Evolutionary conservation across 805 yeast genomes (phyloP).

Genomic region (Candida corydali): DNA sequence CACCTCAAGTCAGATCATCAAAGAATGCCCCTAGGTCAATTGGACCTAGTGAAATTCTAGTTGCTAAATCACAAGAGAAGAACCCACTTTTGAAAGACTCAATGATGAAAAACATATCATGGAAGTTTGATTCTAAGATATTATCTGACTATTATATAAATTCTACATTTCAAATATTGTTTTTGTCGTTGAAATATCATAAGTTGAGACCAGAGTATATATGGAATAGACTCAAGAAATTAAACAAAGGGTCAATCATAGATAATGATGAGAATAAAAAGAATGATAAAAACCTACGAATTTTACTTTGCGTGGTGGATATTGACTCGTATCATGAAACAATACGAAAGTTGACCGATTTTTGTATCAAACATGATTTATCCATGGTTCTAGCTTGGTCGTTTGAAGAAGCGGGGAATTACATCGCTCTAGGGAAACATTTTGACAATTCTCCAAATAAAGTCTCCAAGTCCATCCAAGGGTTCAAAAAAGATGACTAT

Average conservation of each 20-base stretch:
- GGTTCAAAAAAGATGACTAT: slow-evolving; percentile 40
- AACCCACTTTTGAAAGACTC: slow-evolving; percentile 60
- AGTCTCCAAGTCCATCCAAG: slow-evolving; percentile 32
- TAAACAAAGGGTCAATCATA: slow-evolving; percentile 29
- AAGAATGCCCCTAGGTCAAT: slow-evolving; percentile 1
- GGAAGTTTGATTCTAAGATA: slow-evolving; percentile 53
- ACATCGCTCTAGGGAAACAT: slow-evolving; percentile 34
- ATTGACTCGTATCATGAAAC: slow-evolving; percentile 53
- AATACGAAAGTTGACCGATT: slow-evolving; percentile 42
- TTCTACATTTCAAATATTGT: slow-evolving; percentile 51
- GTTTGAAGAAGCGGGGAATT: slow-evolving; percentile 46
- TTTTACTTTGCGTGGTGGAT: slow-evolving; percentile 62
- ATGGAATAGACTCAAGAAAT: slow-evolving; percentile 47
- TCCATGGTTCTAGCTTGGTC: slow-evolving; percentile 51
- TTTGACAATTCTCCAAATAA: slow-evolving; percentile 31
- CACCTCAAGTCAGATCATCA: background rate
- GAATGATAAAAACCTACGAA: slow-evolving; percentile 42
- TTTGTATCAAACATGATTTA: slow-evolving; percentile 47
- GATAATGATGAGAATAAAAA: slow-evolving; percentile 23
- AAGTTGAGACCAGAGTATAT: slow-evolving; percentile 75
- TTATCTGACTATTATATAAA: slow-evolving; percentile 60
- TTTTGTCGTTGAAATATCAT: slow-evolving; percentile 67
- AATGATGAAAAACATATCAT: slow-evolving; percentile 46
- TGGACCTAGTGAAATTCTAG: slow-evolving; percentile 36
- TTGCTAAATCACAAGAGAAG: slow-evolving; percentile 65